Base-by-base conservation (phyloP, 257 asterid genomes). In the Solanum chaucha region DNA sequence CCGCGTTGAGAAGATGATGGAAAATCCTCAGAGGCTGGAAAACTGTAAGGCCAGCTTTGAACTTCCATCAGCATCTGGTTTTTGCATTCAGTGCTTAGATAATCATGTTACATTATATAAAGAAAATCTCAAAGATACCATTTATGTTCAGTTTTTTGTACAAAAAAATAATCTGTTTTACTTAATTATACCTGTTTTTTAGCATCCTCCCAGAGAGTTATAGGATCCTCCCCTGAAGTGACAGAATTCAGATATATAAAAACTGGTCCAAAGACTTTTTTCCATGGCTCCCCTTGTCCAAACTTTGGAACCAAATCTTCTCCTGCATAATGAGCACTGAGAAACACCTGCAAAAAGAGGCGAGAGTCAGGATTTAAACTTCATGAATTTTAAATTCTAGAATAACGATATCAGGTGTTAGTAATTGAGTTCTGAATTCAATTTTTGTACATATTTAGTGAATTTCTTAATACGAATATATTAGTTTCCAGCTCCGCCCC, bases 221-320 rank as follows among this genome's bases (percentile, higher is more conserved):
- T 88, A 72, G 94, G 89, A 88, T 90, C 90, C 24, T 89, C 85
- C 83, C 80, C 89, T 71, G 85, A 87, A 80, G 88, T 30, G 58
- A 87, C 88, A 59, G 94, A 92, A 88, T 94, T 94, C 35, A 94
- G 94, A 87, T 92, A 91, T 41, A 93, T 89, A 87, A 93, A 94
- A 90, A 94, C 93, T 51, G 98, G 98, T 36, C 98, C 98, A 59
- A 92, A 92, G 51, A 94, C 96, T 90, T 94, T 94, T 91, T 93
- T 94, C 98, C 98, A 94, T 40, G 82, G 41, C 87, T 94, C 96
- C 22, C 95, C 96, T 65, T 90, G 83, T 71, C 87, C 86, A 89
- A 94, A 91, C 88, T 92, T 94, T 17, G 93, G 88, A 59, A 93
- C 20, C 85, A 94, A 90, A 88, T 93, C 98, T 85, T 91, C 93